Base-by-base conservation (phyloP, 306 rosid species). In the Datisca glomerata region DNA sequence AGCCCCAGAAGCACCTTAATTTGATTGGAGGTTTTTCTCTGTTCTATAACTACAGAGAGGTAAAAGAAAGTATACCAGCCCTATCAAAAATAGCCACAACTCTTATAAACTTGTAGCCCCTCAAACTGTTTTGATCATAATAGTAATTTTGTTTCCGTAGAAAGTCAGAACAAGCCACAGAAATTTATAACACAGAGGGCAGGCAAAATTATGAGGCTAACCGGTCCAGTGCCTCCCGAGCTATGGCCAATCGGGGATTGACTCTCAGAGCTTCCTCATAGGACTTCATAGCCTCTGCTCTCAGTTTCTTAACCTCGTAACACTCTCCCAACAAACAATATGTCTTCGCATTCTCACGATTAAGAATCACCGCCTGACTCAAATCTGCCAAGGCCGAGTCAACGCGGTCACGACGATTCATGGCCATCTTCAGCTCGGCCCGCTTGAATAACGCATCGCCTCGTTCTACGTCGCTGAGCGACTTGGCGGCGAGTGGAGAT, bases 381-480 rank as follows among this genome's bases (percentile, higher is more conserved):
- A 86, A 65, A 61, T 87, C 96, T 7, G 31, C 53, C 5, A 76
- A 12, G 5, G 66, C 85, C 60, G 93, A 76, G 51, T 87, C 89
- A 36, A 65, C 73, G 13, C 41, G 61, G 12, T 39, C 53, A 18
- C 55, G 67, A 31, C 63, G 61, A 47, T 49, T 65, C 71, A 57
- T 37, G 5, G 74, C 68, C 50, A 75, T 60, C 36, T 64, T 82
- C 63, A 87, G 27, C 93, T 82, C 76, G 2, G 93, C 96, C 42
- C 94, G 34, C 80, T 74, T 82, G 25, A 45, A 59, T 6, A 82
- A 63, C 67, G 96, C 94, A 20, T 87, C 94, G 16, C 93, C 94
- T 21, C 67, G 61, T 65, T 82, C 96, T 5, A 3, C 53, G 2
- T 41, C 56, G 14, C 32, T 69, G 41, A 87, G 73, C 8, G 94